phyloP scores from a whole-genome alignment of 768 basidiomycete species.

The Auriscalpium vulgare region DNA sequence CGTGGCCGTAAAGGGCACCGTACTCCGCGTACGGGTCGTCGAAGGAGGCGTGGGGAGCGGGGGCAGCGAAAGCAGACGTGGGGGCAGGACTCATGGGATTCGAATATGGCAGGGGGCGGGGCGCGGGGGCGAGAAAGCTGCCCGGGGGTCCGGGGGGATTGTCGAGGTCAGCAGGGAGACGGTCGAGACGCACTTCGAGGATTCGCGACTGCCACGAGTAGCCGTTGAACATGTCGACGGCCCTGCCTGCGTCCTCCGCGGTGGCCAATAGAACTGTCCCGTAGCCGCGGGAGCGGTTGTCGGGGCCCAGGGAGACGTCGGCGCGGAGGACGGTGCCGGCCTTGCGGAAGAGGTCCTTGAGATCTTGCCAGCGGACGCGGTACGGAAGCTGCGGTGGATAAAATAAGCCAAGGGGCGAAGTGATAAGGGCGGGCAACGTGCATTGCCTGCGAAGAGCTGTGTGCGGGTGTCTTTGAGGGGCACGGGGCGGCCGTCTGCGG shows the following conservation, averaged over 20 bases:
- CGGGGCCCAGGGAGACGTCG: constrained; percentile 52
- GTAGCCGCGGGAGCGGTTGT: constrained; percentile 88
- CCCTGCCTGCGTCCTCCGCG: constrained; percentile 90
- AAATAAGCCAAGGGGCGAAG: not conserved
- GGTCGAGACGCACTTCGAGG: constrained; percentile 87
- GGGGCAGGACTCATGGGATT: constrained; percentile 3
- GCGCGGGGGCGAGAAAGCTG: constrained; percentile 3
- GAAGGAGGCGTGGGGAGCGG: constrained; percentile 2
- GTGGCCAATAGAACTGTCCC: constrained; percentile 92
- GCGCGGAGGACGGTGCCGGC: constrained; percentile 67
- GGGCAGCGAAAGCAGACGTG: constrained; percentile 14
- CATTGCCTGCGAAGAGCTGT: constrained; percentile 95
- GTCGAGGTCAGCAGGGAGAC: constrained; percentile 40
- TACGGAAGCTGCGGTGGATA: constrained; percentile 68
- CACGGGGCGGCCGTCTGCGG: constrained; percentile 36
- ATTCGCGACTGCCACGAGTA: constrained; percentile 94
- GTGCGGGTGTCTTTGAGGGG: constrained; percentile 81
- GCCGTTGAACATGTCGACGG: constrained; percentile 94
- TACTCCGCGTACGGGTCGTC: constrained; percentile 11
- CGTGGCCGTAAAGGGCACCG: constrained; percentile 21
- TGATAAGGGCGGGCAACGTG: constrained; percentile 31
- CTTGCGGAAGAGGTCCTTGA: constrained; percentile 94
- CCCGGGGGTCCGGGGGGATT: constrained; percentile 2
- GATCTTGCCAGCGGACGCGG: constrained; percentile 97
- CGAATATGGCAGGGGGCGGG: constrained; percentile 2